A percentile compares a stretch with the other conserved stretches of the same genome.
phyloP scores from a whole-genome alignment of 768 basidiomycete genomes.

The Tulasnella sp. region DNA sequence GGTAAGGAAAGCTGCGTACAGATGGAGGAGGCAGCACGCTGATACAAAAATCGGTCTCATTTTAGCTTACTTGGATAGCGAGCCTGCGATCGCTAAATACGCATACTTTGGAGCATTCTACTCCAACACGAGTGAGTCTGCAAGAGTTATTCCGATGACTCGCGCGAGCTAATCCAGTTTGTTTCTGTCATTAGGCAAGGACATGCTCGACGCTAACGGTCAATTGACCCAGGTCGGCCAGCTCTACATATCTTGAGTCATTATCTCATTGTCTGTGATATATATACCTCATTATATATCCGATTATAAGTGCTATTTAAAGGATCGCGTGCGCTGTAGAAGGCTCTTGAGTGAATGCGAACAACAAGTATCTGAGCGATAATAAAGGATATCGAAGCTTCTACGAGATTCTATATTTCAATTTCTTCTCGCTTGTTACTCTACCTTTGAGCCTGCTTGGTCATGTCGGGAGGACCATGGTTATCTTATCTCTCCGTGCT shows the following conservation, averaged over 20 bases:
- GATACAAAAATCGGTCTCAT: not conserved
- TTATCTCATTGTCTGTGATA: not conserved
- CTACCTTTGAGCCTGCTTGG: not conserved
- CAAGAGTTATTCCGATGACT: not conserved
- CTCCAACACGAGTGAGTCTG: constrained; percentile 14
- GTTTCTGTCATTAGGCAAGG: constrained; percentile 17
- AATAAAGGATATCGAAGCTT: not conserved
- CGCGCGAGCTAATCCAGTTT: too few relatives aligned
- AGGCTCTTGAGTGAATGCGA: too few relatives aligned
- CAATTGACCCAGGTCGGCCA: constrained; percentile 31
- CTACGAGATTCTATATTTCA: too few relatives aligned
- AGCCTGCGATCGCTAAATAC: constrained; percentile 32
- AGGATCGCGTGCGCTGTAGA: not conserved
- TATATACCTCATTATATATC: not conserved
- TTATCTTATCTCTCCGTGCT: not conserved
- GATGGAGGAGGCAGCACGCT: not conserved
- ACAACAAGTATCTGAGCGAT: too few relatives aligned
- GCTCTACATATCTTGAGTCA: constrained; percentile 29
- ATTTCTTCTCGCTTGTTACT: too few relatives aligned
- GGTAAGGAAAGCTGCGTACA: not conserved
- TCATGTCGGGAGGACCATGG: not conserved
- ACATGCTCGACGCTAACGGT: constrained; percentile 33
- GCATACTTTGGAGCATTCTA: constrained; percentile 37
- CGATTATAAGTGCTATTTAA: not conserved
- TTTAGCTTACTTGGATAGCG: constrained; percentile 29